Percentiles rank a stretch among this genome's conserved stretches.
Conservation (phyloP, 176 grass and related monocot genomes). For the Bothriochloa decipiens region DNA sequence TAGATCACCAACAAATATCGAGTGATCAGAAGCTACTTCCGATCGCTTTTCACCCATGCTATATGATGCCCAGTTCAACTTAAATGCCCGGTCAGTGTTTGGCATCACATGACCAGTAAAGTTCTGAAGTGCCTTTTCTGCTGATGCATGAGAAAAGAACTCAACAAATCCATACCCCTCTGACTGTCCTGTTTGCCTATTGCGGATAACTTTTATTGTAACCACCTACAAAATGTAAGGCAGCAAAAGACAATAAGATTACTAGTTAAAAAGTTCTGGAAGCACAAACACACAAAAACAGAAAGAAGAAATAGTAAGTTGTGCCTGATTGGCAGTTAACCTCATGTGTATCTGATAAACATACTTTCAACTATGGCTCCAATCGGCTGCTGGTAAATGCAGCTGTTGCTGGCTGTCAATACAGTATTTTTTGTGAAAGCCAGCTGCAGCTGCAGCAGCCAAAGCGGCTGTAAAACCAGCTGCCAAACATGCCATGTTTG, state of each 20-base stretch:
- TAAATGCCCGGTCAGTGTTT: slow-evolving; percentile 65
- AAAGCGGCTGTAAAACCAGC: too few relatives aligned
- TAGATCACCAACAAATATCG: slow-evolving; percentile 74
- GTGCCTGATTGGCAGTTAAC: background rate
- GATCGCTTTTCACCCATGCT: slow-evolving; percentile 69
- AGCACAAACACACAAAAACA: slow-evolving; percentile 19
- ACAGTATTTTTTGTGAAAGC: too few relatives aligned
- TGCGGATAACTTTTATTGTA: slow-evolving; percentile 74
- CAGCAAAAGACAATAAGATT: slow-evolving; percentile 18
- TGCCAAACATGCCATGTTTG: background rate
- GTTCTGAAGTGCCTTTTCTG: slow-evolving; percentile 69
- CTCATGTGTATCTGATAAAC: slow-evolving; percentile 3
- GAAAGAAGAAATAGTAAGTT: background rate
- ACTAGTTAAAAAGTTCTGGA: background rate
- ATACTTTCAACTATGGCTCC: background rate
- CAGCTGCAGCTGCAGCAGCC: too few relatives aligned
- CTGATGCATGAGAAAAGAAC: slow-evolving; percentile 61
- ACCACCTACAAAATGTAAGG: slow-evolving; percentile 48
- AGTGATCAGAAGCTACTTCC: slow-evolving; percentile 70
- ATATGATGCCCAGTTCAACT: slow-evolving; percentile 76
- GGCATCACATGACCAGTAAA: slow-evolving; percentile 69
- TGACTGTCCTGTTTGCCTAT: slow-evolving; percentile 69
- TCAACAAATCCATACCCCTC: slow-evolving; percentile 79
- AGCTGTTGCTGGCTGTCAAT: too few relatives aligned
- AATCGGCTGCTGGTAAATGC: too few relatives aligned